A percentile compares a stretch with the other conserved stretches of the same genome.
These are phyloP conservation scores for Herpetomonas samuelpessoai DNA, from an alignment of 208 protist species.

Conservation along the genomic window DNA sequence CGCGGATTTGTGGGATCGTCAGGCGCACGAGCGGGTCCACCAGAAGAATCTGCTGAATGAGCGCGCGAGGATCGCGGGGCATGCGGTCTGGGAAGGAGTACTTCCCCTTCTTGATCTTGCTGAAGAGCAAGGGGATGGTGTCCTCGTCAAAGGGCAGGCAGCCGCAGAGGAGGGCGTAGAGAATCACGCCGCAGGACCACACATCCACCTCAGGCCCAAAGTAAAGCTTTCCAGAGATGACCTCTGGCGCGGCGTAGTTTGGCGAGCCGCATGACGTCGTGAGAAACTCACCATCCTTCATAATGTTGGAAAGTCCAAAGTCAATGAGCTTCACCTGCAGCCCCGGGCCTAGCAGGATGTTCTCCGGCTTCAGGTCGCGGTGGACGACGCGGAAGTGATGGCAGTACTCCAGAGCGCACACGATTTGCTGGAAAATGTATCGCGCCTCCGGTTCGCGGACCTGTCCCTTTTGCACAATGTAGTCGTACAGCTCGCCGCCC, in stretches of 20 bases:
- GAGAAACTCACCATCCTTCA: conserved; percentile 88
- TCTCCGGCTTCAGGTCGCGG: conserved; percentile 94
- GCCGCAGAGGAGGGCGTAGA: conserved; percentile 93
- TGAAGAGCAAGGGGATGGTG: conserved; percentile 88
- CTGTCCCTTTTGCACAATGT: conserved; percentile 97
- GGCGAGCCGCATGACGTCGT: conserved; percentile 93
- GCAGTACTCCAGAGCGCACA: conserved; percentile 98
- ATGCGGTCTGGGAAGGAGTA: conserved; percentile 78
- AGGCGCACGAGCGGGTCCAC: conserved; percentile 89
- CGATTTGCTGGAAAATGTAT: conserved; percentile 98
- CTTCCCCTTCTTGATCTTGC: conserved; percentile 89
- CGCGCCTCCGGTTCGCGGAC: conserved; percentile 93
- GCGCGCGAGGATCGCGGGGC: conserved; percentile 44
- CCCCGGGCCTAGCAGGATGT: conserved; percentile 86
- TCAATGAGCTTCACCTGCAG: conserved; percentile 94
- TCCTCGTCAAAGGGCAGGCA: conserved; percentile 94
- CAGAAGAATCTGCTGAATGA: conserved; percentile 87
- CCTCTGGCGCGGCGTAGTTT: conserved; percentile 94
- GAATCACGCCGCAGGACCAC: conserved; percentile 95
- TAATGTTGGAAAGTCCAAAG: conserved; percentile 95
- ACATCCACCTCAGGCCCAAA: conserved; percentile 93
- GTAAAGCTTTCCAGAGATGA: conserved; percentile 93
- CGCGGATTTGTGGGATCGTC: conserved; percentile 89
- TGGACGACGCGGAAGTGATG: conserved; percentile 95
- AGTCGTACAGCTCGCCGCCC: conserved; percentile 99